phyloP scores from a whole-genome alignment of 176 grass and related monocot species.

The Avena atlantica region DNA sequence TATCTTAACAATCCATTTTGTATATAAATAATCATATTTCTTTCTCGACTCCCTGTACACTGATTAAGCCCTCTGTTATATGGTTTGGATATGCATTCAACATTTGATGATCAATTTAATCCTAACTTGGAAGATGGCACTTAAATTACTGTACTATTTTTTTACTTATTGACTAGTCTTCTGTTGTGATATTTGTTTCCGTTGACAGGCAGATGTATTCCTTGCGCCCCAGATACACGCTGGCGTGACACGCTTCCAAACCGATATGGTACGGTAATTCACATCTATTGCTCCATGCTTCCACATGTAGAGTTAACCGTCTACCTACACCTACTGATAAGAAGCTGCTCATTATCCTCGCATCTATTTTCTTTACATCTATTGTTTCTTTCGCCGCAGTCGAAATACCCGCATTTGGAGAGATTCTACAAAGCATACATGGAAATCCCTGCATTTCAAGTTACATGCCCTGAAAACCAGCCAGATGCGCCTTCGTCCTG shows the following conservation, averaged over 20 bases:
- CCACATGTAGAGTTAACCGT: not conserved
- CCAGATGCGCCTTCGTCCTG: slow-evolving; percentile 48
- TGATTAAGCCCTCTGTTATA: not conserved
- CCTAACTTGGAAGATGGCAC: not conserved
- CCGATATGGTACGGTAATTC: slow-evolving; percentile 61
- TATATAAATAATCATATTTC: not conserved
- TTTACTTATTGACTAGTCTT: not conserved
- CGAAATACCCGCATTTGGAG: slow-evolving; percentile 60
- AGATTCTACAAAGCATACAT: slow-evolving; percentile 68
- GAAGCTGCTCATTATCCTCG: not conserved
- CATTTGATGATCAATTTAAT: slow-evolving; percentile 21
- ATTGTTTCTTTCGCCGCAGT: slow-evolving; percentile 49
- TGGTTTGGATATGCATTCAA: not conserved
- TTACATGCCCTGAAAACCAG: slow-evolving; percentile 61
- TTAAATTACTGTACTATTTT: not conserved
- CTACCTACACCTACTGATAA: not conserved
- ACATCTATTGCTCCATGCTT: not conserved
- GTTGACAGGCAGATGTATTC: slow-evolving; percentile 73
- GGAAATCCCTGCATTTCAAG: slow-evolving; percentile 59
- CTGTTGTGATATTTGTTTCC: slow-evolving; percentile 1
- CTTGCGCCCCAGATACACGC: slow-evolving; percentile 70
- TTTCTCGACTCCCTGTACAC: not conserved
- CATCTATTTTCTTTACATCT: too few species aligned
- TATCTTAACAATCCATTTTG: slow-evolving; percentile 8
- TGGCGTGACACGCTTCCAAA: slow-evolving; percentile 63